A percentile compares a stretch with the other conserved stretches of the same genome.
phyloP scores from a whole-genome alignment of 495 filamentous ascomycete genomes.

The Glutinoglossum americanum region DNA sequence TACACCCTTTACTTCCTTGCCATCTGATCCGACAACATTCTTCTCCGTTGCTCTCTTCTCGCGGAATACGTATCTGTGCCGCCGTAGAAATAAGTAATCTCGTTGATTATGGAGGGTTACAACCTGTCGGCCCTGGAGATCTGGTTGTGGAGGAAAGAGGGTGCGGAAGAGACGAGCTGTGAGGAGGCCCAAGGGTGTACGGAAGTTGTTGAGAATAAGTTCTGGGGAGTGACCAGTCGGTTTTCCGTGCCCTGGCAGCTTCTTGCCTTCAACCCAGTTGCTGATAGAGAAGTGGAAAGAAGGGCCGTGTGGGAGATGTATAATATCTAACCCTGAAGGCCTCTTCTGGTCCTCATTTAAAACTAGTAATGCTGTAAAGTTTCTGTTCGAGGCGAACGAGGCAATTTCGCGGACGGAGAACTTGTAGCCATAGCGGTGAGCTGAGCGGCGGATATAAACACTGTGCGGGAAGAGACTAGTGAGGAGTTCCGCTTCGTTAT shows the following conservation, averaged over 20 bases:
- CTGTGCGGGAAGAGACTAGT: slow-evolving; percentile 68
- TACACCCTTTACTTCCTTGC: slow-evolving; percentile 65
- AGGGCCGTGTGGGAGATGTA: slow-evolving; percentile 66
- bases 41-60: slow-evolving; percentile 74
- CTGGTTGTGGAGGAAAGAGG: slow-evolving; percentile 64
- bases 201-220: slow-evolving; percentile 86
- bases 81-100: slow-evolving; percentile 83
- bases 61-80: slow-evolving; percentile 81
- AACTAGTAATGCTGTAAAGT: slow-evolving; percentile 60
- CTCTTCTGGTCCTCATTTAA: slow-evolving; percentile 71
- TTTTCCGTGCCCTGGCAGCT: slow-evolving; percentile 69
- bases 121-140: slow-evolving; percentile 66
- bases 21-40: slow-evolving; percentile 60
- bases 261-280: slow-evolving; percentile 70
- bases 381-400: slow-evolving; percentile 57
- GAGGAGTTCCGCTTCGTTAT: slow-evolving; percentile 57
- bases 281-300: slow-evolving; percentile 72
- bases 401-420: slow-evolving; percentile 81
- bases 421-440: slow-evolving; percentile 59
- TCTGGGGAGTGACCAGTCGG: slow-evolving; percentile 82
- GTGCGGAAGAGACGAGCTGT: slow-evolving; percentile 68
- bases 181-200: slow-evolving; percentile 77
- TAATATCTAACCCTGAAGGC: slow-evolving; percentile 51
- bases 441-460: slow-evolving; percentile 65
- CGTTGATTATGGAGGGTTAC: slow-evolving; percentile 88